Percentiles rank a stretch among this genome's conserved stretches.
Evolutionary conservation across 441 rosid genomes (phyloP).

Genomic region (Biscutella laevigata): DNA sequence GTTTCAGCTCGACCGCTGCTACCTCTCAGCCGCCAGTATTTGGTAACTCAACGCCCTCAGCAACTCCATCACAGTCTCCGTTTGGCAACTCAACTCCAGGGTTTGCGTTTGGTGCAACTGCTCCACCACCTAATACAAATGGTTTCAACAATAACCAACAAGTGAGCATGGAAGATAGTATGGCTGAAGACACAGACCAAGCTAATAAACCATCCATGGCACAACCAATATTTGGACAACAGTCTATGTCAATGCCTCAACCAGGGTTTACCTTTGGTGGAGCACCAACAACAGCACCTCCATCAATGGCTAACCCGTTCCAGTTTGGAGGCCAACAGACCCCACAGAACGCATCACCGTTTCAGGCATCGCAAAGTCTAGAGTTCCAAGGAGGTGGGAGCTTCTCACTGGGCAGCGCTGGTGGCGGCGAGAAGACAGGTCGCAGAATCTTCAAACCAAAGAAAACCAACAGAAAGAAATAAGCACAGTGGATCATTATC

Average conservation of each 20-base stretch:
- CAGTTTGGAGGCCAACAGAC: constrained; percentile 60
- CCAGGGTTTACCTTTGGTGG: constrained; percentile 20
- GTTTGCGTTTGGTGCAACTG: constrained; percentile 44
- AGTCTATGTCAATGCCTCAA: constrained; percentile 27
- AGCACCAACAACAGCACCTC: constrained; percentile 22
- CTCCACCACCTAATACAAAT: constrained; percentile 16
- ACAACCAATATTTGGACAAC: constrained; percentile 44
- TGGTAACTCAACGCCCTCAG: constrained; percentile 31
- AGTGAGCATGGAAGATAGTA: constrained; percentile 86
- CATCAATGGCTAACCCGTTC: constrained; percentile 45
- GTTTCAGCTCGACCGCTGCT: constrained; percentile 42
- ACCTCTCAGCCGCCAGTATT: constrained; percentile 42
- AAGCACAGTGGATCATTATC: constrained; percentile 10
- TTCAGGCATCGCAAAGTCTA: constrained; percentile 55
- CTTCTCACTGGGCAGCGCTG: constrained; percentile 73
- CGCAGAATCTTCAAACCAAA: constrained; percentile 50
- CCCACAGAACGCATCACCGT: constrained; percentile 44
- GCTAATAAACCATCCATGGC: constrained; percentile 35
- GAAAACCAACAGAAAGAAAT: constrained; percentile 41
- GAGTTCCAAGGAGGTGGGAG: constrained; percentile 66
- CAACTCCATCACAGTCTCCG: constrained; percentile 29
- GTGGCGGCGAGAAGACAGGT: constrained; percentile 62
- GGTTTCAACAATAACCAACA: constrained; percentile 52
- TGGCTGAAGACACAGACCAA: constrained; percentile 86
- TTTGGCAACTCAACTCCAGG: constrained; percentile 41